Percentiles rank a stretch among this genome's conserved stretches.
phyloP scores from a whole-genome alignment of 352 stramenopile species.

The Globisporangium cylindrosporum region DNA sequence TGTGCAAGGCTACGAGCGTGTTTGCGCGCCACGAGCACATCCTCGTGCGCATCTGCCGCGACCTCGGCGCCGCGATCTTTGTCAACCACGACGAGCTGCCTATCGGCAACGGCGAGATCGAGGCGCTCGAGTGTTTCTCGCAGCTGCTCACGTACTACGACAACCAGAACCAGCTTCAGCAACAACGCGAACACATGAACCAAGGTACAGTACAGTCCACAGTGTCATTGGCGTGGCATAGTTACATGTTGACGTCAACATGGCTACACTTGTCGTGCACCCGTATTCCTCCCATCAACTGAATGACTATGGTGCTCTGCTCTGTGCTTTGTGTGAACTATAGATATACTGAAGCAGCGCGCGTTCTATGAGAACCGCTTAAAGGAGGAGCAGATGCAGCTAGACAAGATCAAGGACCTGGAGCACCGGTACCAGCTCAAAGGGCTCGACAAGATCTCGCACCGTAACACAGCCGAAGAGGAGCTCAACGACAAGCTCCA shows the following conservation, averaged over 20 bases:
- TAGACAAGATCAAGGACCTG: slow-evolving; percentile 42
- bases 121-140: slow-evolving; percentile 57
- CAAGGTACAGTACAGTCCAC: slow-evolving; percentile 25
- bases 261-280: not conserved
- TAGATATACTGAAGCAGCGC: slow-evolving; percentile 42
- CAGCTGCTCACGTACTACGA: slow-evolving; percentile 69
- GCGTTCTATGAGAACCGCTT: slow-evolving; percentile 28
- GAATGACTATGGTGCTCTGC: not conserved
- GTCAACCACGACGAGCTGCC: slow-evolving; percentile 33
- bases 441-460: slow-evolving; percentile 47
- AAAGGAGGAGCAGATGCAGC: slow-evolving; percentile 32
- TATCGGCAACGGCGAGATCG: slow-evolving; percentile 35
- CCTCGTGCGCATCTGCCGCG: slow-evolving; percentile 51
- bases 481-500: slow-evolving; percentile 53
- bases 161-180: slow-evolving; percentile 33
- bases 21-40: slow-evolving; percentile 64
- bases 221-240: not conserved
- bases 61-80: slow-evolving; percentile 62
- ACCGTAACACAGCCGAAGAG: slow-evolving; percentile 38
- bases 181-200: slow-evolving; percentile 47
- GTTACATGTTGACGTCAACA: not conserved
- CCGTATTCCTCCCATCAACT: not conserved
- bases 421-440: slow-evolving; percentile 50
- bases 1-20: slow-evolving; percentile 56
- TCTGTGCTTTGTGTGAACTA: not conserved